phyloP scores from a whole-genome alignment of 805 yeast species.

The Ogataea methanolica region DNA sequence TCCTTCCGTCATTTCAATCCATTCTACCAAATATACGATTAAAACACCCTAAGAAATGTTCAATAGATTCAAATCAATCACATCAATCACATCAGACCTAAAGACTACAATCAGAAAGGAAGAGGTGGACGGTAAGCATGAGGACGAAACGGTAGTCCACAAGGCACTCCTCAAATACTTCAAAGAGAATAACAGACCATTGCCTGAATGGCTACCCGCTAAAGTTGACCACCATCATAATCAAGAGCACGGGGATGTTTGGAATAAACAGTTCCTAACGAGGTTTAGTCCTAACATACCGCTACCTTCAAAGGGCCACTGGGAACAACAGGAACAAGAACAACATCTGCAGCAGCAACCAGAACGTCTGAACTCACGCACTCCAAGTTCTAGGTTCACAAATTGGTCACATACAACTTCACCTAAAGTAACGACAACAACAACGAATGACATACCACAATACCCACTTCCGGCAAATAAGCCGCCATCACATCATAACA shows the following conservation, averaged over 20 bases:
- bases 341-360: no score
- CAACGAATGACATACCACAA: neutral
- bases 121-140: constrained; percentile 32
- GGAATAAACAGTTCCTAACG: constrained; percentile 3
- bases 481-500: neutral
- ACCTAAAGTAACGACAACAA: neutral
- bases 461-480: neutral
- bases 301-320: constrained; percentile 5
- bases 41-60: constrained; percentile 8
- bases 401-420: neutral
- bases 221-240: neutral
- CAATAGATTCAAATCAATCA: constrained; percentile 19
- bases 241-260: neutral
- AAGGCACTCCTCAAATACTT: constrained; percentile 27
- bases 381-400: no score
- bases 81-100: constrained; percentile 17
- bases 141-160: constrained; percentile 31
- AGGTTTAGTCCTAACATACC: constrained; percentile 10
- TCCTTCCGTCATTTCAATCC: no score
- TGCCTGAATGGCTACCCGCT: constrained; percentile 29
- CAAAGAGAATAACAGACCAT: constrained; percentile 12
- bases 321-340: constrained; percentile 1
- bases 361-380: no score
- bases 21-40: no score
- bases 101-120: constrained; percentile 22